These are phyloP conservation scores for Entonaema liquescens DNA, from an alignment of 495 filamentous ascomycete genomes.

Conservation along the genomic window DNA sequence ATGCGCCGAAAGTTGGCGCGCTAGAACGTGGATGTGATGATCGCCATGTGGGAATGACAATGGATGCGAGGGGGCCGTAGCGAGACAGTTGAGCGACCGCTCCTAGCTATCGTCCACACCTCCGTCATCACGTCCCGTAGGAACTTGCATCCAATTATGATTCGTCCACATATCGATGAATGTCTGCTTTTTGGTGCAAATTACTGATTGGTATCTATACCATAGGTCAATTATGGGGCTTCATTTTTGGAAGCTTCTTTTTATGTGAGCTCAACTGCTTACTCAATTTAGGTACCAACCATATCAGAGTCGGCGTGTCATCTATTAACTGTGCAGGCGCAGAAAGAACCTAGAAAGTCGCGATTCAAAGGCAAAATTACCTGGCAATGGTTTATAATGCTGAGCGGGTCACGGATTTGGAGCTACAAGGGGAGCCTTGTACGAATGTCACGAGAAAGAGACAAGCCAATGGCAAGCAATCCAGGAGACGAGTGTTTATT, in stretches of 20 bases:
- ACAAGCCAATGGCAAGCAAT: neutral
- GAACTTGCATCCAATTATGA: conserved; percentile 14
- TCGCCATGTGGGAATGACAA: conserved; percentile 23
- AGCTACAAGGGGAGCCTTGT: conserved; percentile 11
- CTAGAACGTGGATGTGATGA: conserved; percentile 31
- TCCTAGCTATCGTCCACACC: conserved; percentile 27
- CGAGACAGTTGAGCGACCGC: conserved; percentile 40
- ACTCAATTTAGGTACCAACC: conserved; percentile 3
- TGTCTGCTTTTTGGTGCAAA: conserved; percentile 12
- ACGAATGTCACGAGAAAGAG: conserved; percentile 7
- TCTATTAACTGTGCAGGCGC: conserved; percentile 18
- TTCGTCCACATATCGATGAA: conserved; percentile 18
- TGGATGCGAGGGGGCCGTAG: conserved; percentile 31
- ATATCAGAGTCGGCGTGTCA: neutral
- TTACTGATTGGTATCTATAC: conserved; percentile 3
- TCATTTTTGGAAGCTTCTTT: neutral
- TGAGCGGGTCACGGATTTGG: neutral
- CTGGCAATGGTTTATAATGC: conserved; percentile 1
- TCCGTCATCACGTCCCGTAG: conserved; percentile 23
- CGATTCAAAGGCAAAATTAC: neutral
- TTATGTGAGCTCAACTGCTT: conserved; percentile 5
- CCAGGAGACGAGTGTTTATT: neutral
- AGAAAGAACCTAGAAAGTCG: conserved; percentile 2
- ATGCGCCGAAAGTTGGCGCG: conserved; percentile 13
- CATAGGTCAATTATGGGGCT: conserved; percentile 4